Evolutionary conservation across 2,329 filamentous ascomycete genomes (phyloP), one percentile per base, ranked within the genome.

Genomic region (Fusarium fujikuroi): DNA sequence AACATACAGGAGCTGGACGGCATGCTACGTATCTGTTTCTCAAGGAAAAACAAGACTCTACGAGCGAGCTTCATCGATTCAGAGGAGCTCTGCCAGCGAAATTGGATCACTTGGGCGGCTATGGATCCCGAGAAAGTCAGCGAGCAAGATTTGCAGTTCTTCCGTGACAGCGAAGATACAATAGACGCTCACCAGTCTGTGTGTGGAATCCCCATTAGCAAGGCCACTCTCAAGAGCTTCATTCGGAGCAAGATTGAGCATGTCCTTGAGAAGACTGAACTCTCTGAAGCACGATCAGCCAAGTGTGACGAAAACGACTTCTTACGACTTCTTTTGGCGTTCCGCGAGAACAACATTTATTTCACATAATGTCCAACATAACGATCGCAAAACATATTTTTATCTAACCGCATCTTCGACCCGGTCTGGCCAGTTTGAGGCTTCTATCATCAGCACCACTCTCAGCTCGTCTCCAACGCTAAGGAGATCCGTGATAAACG

Each of bases 221-320:
- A 63, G 43, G 58, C 43, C 28, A 63, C 61, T 30, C 61, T 63
- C 36, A 63, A 63, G 21, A 63, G 28, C 61, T 63, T 63, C 43
- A 63, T 63, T 18, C 58, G 61, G 32, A 49, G 25, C 58, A 63
- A 63, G 58, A 63, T 63, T n/a, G 61, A 63, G 58, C 30, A 40
- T 43, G 43, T 63, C 23, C 61, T 63, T 16, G 61, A 63, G 36
- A 32, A 43, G 30, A 63, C 61, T 11, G 61, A 63, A 12, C 61
- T 63, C 14, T 60, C 61, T 21, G 61, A 63, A 39, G 61, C 61
- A 40, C 61, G 61, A 52, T 60, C 61, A 25, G 61, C 60, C 36
- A 63, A 63, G 23, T 63, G 61, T 43, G 61, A 63, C 19, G 61
- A 63, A 44, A 63, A 63, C 28, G 61, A 63, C 30, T 63, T 63